Evolutionary conservation across 2,329 filamentous ascomycete genomes (phyloP).

Genomic region (Aspergillus glaucus): DNA sequence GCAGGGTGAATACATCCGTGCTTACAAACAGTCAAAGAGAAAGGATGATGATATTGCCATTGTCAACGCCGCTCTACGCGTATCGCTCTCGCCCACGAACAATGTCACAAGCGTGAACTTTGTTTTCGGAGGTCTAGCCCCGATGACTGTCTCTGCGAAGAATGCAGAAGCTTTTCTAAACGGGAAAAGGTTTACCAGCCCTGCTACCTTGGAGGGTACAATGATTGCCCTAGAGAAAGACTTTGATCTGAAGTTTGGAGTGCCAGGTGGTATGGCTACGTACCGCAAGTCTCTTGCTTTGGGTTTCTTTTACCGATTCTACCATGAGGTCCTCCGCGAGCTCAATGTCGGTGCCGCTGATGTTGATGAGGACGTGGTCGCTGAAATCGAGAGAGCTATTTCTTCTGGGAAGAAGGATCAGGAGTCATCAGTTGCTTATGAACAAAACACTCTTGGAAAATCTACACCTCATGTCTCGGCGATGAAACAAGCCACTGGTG

Average conservation of each 20-base stretch:
- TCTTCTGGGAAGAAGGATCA: conserved; percentile 44
- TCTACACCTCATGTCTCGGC: conserved; percentile 74
- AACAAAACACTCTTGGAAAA: conserved; percentile 73
- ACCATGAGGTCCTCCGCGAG: conserved; percentile 74
- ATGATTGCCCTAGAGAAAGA: conserved; percentile 87
- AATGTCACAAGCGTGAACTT: conserved; percentile 69
- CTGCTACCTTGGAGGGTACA: conserved; percentile 76
- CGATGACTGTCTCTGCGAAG: conserved; percentile 78
- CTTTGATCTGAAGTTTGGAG: conserved; percentile 81
- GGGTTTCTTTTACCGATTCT: conserved; percentile 95
- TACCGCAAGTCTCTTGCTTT: conserved; percentile 87
- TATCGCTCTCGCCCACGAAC: conserved; percentile 64
- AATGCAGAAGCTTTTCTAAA: conserved; percentile 66
- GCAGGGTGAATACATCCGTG: conserved; percentile 72
- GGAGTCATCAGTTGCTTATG: conserved; percentile 39
- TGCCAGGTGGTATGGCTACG: conserved; percentile 95
- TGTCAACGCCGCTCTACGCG: conserved; percentile 77
- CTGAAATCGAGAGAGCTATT: conserved; percentile 78
- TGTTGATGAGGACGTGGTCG: conserved; percentile 66
- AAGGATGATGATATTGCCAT: conserved; percentile 99
- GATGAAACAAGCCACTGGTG: conserved; percentile 78
- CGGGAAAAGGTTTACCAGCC: conserved; percentile 73
- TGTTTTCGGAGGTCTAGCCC: conserved; percentile 92
- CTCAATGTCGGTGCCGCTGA: conserved; percentile 44
- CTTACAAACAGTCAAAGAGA: conserved; percentile 94